Evolutionary conservation across 164 flowering plant genomes (phyloP).

Genomic region (Chloranthus sessilifolius): DNA sequence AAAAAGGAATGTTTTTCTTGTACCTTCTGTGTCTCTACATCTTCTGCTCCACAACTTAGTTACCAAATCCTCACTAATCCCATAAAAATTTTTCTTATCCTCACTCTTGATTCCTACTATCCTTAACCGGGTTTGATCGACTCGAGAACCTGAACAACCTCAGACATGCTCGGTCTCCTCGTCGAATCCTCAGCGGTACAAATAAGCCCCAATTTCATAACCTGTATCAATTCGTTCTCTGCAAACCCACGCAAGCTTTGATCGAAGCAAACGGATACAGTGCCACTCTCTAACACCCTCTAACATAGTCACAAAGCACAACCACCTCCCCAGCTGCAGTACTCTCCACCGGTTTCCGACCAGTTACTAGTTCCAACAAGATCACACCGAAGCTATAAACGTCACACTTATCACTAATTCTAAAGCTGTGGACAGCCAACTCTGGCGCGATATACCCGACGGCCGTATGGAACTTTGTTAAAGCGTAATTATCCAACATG

Average conservation of each 20-base stretch:
- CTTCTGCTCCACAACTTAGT: conserved; percentile 6
- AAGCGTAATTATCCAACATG: conserved; percentile 52
- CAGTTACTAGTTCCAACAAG: conserved; percentile 84
- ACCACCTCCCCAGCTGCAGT: conserved; percentile 57
- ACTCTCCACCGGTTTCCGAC: conserved; percentile 93
- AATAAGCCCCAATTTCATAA: conserved; percentile 83
- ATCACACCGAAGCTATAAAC: conserved; percentile 92
- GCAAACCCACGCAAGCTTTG: conserved; percentile 59
- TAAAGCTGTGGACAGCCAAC: conserved; percentile 57
- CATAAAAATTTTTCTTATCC: no score
- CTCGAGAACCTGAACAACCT: conserved; percentile 95
- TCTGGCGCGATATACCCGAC: conserved; percentile 96
- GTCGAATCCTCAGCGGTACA: conserved; percentile 75
- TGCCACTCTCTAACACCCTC: conserved; percentile 65
- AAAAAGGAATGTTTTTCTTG: conserved; percentile 33
- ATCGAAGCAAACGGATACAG: conserved; percentile 76
- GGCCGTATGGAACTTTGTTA: conserved; percentile 66
- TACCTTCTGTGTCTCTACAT: conserved; percentile 2
- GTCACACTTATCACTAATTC: conserved; percentile 81
- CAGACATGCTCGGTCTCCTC: conserved; percentile 96
- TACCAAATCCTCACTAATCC: conserved; percentile 11
- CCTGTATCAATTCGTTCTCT: conserved; percentile 87
- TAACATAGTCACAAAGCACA: conserved; percentile 73
- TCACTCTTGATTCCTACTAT: conserved; percentile 12
- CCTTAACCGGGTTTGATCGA: conserved; percentile 61